Base-by-base conservation (phyloP, 179 eudicot genomes). In the Patellifolia procumbens region DNA sequence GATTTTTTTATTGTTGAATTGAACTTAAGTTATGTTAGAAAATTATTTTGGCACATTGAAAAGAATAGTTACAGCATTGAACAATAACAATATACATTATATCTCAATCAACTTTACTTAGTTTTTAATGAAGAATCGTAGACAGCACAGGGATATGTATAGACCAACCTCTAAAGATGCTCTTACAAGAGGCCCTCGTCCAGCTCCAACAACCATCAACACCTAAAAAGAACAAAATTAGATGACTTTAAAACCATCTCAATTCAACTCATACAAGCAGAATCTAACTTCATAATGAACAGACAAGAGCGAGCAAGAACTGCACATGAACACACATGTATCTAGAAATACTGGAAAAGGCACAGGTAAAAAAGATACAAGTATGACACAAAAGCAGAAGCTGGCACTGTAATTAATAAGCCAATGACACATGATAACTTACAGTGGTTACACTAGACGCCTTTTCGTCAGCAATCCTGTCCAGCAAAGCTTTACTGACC, bases 121-220 rank as follows among this genome's bases (percentile, higher is more conserved):
- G n/a, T n/a, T n/a, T n/a, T n/a, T n/a, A n/a, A n/a, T n/a, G n/a
- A n/a, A n/a, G n/a, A 28, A 68, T 29, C n/a, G 28, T 29, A 7
- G 48, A 19, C 39, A 5, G 31, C 32, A 29, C 59, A 56, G 31
- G 17, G 5, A 35, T 35, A 55, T 2, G 46, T 26, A 49, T 48
- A 35, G 28, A 64, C 56, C 74, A 72, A 94, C 98, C 98, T 91
- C 90, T 75, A 94, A 85, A 24, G 98, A 89, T 63, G 98, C 97
- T 87, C 96, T 82, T 45, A 94, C 97, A 81, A 94, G 98, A 76
- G 98, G 98, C 46, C 98, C 98, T 53, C 98, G 88, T 71, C 98
- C 98, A 79, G 98, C 98, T 79, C 98, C 98, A 60, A 94, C 98
- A 78, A 94, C 98, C 98, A 94, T 94, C 84, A 94, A 81, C 48